Conservation (phyloP, 2,329 filamentous ascomycete genomes). For the Herpotrichia juniperi region DNA sequence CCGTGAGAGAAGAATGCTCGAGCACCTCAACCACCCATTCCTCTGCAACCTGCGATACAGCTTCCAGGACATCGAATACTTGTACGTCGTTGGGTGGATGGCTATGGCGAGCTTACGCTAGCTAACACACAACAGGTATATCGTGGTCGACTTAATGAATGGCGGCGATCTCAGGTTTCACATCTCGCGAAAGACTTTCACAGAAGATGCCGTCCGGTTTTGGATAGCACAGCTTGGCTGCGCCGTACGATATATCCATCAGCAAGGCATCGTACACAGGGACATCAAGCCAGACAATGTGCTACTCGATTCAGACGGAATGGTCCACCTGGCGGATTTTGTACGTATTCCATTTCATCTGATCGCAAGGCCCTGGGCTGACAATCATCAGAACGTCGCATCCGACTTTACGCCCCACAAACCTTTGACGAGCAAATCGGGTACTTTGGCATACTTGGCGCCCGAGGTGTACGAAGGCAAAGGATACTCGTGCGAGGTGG, state of each 20-base stretch:
- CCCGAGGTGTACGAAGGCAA: conserved; percentile 92
- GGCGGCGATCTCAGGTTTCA: conserved; percentile 96
- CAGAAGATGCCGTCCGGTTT: conserved; percentile 93
- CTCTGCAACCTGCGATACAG: conserved; percentile 98
- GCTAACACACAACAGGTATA: conserved; percentile 63
- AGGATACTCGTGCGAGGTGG: conserved; percentile 87
- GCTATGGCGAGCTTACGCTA: not conserved
- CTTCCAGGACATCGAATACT: conserved; percentile 98
- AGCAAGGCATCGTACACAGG: conserved; percentile 50
- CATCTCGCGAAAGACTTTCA: conserved; percentile 97
- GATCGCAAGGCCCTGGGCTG: conserved; percentile 30
- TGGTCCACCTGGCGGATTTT: conserved; percentile 98
- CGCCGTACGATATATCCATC: conserved; percentile 67
- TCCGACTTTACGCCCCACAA: conserved; percentile 88
- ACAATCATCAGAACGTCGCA: conserved; percentile 79
- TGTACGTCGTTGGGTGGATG: conserved; percentile 64
- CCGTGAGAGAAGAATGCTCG: conserved; percentile 94
- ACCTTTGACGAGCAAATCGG: conserved; percentile 90
- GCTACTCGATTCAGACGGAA: conserved; percentile 54
- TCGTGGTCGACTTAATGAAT: conserved; percentile 98
- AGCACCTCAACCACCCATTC: conserved; percentile 97
- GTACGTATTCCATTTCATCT: conserved; percentile 59
- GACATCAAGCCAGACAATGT: conserved; percentile 53
- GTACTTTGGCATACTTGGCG: conserved; percentile 92
- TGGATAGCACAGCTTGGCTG: conserved; percentile 96